Conservation (phyloP, 495 filamentous ascomycete genomes). For the Daldinia vernicosa region DNA sequence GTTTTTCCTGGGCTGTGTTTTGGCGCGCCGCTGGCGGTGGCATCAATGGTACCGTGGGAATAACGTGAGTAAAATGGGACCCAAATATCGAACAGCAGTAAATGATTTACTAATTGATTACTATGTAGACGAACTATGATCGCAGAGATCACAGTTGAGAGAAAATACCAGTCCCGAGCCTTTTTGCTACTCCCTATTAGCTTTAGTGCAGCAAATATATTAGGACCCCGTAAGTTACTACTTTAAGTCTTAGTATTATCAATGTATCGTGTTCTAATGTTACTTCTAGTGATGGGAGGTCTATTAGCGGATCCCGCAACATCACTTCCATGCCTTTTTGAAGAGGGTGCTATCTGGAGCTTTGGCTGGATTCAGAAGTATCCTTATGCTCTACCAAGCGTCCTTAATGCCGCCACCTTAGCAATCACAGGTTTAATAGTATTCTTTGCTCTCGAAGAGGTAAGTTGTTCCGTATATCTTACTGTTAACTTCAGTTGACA, state of each 20-base stretch:
- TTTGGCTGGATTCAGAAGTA: constrained; percentile 68
- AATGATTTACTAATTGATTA: constrained; percentile 1
- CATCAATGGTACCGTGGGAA: constrained; percentile 77
- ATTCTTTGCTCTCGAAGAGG: constrained; percentile 70
- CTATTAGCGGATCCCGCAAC: constrained; percentile 70
- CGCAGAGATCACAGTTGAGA: constrained; percentile 73
- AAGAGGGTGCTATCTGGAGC: constrained; percentile 51
- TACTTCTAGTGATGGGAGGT: constrained; percentile 64
- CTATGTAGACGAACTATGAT: constrained; percentile 67
- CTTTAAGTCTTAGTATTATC: no score
- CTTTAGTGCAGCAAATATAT: constrained; percentile 73
- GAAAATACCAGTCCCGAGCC: constrained; percentile 62
- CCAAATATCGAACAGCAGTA: neutral
- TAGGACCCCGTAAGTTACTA: constrained; percentile 62
- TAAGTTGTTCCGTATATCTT: constrained; percentile 38
- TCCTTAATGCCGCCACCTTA: constrained; percentile 69
- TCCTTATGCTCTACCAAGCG: constrained; percentile 74
- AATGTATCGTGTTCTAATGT: neutral
- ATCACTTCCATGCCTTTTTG: constrained; percentile 68
- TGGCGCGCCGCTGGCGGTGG: constrained; percentile 72
- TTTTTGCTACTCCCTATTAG: constrained; percentile 70
- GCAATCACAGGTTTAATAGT: constrained; percentile 58
- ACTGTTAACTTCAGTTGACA: constrained; percentile 10
- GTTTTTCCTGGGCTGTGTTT: constrained; percentile 68
- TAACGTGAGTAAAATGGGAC: constrained; percentile 54